These are phyloP conservation scores for Candida palmyrensis DNA, from an alignment of 805 yeast species.

Conservation along the genomic window DNA sequence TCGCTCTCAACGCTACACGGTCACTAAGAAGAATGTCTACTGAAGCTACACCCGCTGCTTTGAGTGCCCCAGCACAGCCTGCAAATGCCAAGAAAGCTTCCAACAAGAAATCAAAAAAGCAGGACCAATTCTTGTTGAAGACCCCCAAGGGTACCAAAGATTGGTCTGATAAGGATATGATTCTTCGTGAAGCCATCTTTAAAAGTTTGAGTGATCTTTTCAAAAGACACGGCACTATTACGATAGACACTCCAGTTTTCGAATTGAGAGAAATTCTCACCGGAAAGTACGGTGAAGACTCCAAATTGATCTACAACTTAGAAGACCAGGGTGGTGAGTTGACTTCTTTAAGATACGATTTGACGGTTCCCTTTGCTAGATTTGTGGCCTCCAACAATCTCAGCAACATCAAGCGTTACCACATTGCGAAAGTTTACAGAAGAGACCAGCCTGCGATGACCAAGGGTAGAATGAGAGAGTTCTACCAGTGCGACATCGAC, in stretches of 20 bases:
- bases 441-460: constrained; percentile 99
- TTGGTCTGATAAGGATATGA: constrained; percentile 98
- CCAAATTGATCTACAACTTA: constrained; percentile 89
- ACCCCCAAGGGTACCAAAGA: constrained; percentile 97
- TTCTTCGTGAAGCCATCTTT: constrained; percentile 85
- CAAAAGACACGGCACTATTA: constrained; percentile 96
- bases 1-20: constrained; percentile 4
- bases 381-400: constrained; percentile 94
- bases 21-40: constrained; percentile 17
- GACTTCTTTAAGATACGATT: constrained; percentile 90
- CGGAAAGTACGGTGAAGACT: constrained; percentile 98
- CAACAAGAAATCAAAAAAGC: constrained; percentile 34
- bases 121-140: constrained; percentile 70
- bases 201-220: constrained; percentile 65
- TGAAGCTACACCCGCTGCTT: constrained; percentile 11
- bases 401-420: constrained; percentile 86
- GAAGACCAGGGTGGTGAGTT: constrained; percentile 99
- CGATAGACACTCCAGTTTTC: constrained; percentile 97
- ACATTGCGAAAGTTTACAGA: constrained; percentile 96
- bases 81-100: constrained; percentile 5
- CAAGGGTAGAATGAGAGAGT: constrained; percentile 99
- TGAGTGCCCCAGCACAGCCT: constrained; percentile 7
- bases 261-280: constrained; percentile 92
- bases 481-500: constrained; percentile 98
- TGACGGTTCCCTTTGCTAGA: constrained; percentile 98